A percentile compares a stretch with the other conserved stretches of the same genome.
Conservation (phyloP, 2,329 filamentous ascomycete species). For the Neocucurbitaria cava region DNA sequence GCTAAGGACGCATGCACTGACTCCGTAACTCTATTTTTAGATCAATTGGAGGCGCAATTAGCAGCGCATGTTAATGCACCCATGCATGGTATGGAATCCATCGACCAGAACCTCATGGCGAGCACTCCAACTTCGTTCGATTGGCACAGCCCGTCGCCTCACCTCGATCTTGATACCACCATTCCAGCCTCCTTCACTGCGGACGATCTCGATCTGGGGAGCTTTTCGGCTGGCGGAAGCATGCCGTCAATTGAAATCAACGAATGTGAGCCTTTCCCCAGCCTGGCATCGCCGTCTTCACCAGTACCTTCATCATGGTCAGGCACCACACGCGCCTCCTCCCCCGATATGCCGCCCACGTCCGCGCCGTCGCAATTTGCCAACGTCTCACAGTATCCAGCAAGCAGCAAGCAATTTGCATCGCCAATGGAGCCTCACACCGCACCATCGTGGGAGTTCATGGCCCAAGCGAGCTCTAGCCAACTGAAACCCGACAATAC, state of each 20-base stretch:
- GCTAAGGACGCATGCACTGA: background rate
- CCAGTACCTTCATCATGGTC: conserved; percentile 48
- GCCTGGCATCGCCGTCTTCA: conserved; percentile 37
- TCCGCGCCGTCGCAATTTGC: conserved; percentile 31
- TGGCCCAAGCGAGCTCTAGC: conserved; percentile 31
- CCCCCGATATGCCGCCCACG: conserved; percentile 42
- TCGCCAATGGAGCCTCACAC: conserved; percentile 39
- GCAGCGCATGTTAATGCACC: conserved; percentile 44
- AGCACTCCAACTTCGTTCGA: conserved; percentile 36
- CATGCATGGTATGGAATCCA: conserved; percentile 47
- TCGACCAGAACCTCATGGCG: conserved; percentile 37
- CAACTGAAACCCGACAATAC: conserved; percentile 30
- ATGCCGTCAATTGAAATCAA: conserved; percentile 47
- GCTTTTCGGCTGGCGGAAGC: conserved; percentile 33
- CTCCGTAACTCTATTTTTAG: background rate
- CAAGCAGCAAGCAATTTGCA: conserved; percentile 26
- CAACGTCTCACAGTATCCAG: conserved; percentile 22
- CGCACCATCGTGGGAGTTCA: conserved; percentile 46
- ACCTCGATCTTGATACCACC: conserved; percentile 36
- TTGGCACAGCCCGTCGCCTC: conserved; percentile 38
- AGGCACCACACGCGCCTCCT: conserved; percentile 46
- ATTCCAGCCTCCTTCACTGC: conserved; percentile 33
- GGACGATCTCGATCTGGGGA: conserved; percentile 31
- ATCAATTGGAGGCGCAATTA: conserved; percentile 46
- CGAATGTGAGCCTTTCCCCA: conserved; percentile 45